These are phyloP conservation scores for Collybia mongolica DNA, from an alignment of 768 basidiomycete species.

Conservation along the genomic window DNA sequence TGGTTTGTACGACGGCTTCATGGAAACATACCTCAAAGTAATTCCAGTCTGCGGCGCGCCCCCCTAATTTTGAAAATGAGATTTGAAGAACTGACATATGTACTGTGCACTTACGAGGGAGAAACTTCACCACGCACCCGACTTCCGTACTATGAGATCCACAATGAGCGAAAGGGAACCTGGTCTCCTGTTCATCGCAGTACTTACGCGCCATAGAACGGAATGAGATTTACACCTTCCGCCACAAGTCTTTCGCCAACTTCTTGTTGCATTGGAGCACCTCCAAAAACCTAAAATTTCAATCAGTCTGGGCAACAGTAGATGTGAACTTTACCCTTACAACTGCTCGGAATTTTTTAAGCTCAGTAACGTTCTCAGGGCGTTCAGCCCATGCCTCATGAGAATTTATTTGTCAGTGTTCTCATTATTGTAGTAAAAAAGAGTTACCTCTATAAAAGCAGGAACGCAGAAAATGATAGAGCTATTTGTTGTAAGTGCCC, in stretches of 20 bases:
- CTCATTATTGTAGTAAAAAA: constrained; percentile 3
- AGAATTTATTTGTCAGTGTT: background rate
- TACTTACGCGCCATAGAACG: constrained; percentile 16
- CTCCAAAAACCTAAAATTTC: constrained; percentile 9
- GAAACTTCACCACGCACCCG: constrained; percentile 2
- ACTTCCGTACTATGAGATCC: constrained; percentile 10
- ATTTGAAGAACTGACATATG: background rate
- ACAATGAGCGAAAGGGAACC: background rate
- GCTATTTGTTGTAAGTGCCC: constrained; percentile 12
- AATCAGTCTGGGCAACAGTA: background rate
- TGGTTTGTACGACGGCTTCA: background rate
- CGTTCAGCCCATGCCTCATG: too few relatives aligned
- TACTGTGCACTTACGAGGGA: constrained; percentile 2
- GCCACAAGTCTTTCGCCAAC: constrained; percentile 10
- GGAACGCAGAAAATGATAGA: constrained; percentile 19
- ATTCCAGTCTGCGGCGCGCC: constrained; percentile 5
- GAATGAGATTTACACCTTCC: constrained; percentile 10
- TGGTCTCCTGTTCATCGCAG: background rate
- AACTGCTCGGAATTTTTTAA: too few relatives aligned
- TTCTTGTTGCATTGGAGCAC: constrained; percentile 11
- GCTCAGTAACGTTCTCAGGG: too few relatives aligned
- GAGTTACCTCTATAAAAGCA: constrained; percentile 13
- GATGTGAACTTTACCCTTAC: background rate
- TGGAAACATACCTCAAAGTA: constrained; percentile 6
- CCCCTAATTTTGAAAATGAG: background rate